Base-by-base conservation (phyloP, 805 yeast genomes). In the Candida silvicultrix region DNA sequence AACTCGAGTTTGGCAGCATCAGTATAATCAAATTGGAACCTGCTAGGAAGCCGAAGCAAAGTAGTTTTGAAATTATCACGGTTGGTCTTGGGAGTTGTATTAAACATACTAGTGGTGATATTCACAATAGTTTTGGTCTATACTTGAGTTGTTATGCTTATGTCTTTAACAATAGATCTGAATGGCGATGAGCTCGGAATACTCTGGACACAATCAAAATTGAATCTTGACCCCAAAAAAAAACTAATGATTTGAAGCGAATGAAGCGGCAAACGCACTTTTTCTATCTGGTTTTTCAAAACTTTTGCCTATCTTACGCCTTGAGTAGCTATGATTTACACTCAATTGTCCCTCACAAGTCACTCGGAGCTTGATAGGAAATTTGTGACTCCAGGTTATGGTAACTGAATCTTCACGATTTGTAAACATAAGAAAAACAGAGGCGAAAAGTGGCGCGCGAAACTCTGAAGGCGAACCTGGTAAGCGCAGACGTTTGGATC, bases 41-140 rank as follows among this genome's bases (percentile, higher is more conserved):
- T 50, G 10, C 52, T 46, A 1, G 79, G 78, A n/a, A 71, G 59
- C 39, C 59, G 65, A 19, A 67, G 67, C 14, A 28, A 11, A 10
- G 31, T 28, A 14, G 31, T 28, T 28, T 28, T 28, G 14, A 28
- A 28, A 7, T 28, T 7, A 28, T 28, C 31, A 10, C 31, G 7
- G 12, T 10, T 28, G 31, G 31, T 8, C 12, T 28, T 28, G 31
- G 31, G 31, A 4, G 31, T 28, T 11, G 31, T 11, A 28, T 14
- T 10, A 14, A 28, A 28, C 31, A 28, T 28, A 4, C n/a, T n/a
- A n/a, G n/a, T n/a, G n/a, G n/a, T n/a, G n/a, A n/a, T n/a, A n/a
- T n/a, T n/a, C n/a, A n/a, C n/a, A n/a, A n/a, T n/a, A n/a, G n/a
- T 23, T 23, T 23, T 23, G 25, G 25, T 23, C n/a, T n/a, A n/a